Conservation (phyloP, 306 rosid species). For the Argentina anserina region DNA sequence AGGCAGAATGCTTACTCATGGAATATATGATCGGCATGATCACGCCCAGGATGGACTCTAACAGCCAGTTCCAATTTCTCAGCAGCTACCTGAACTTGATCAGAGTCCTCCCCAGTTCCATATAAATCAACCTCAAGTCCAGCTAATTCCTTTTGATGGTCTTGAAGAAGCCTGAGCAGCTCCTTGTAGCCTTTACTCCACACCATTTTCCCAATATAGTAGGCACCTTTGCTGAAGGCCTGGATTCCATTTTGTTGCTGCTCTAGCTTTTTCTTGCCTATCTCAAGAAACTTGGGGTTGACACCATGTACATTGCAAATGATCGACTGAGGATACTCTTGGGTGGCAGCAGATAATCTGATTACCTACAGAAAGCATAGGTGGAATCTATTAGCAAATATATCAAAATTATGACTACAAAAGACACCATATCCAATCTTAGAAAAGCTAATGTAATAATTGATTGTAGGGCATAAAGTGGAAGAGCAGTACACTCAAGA, state of each 20-base stretch:
- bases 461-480: neutral
- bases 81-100: conserved; percentile 62
- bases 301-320: conserved; percentile 96
- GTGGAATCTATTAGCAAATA: conserved; percentile 23
- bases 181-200: conserved; percentile 98
- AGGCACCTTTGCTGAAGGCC: conserved; percentile 75
- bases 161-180: conserved; percentile 61
- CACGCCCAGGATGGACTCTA: conserved; percentile 74
- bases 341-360: conserved; percentile 94
- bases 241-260: conserved; percentile 55
- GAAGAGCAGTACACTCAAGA: neutral
- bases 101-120: conserved; percentile 93
- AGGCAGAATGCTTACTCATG: conserved; percentile 63
- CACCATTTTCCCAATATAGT: conserved; percentile 93
- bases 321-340: conserved; percentile 68
- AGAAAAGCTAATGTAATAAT: neutral
- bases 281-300: conserved; percentile 87
- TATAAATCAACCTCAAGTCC: conserved; percentile 79
- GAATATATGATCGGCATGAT: conserved; percentile 77
- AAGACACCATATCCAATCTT: neutral
- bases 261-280: conserved; percentile 65
- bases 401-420: conserved; percentile 2
- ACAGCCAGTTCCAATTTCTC: conserved; percentile 55
- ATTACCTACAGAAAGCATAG: conserved; percentile 61
- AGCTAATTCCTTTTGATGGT: conserved; percentile 61